These are phyloP conservation scores for Lyophyllum semitale DNA, from an alignment of 768 basidiomycete genomes.

Conservation along the genomic window DNA sequence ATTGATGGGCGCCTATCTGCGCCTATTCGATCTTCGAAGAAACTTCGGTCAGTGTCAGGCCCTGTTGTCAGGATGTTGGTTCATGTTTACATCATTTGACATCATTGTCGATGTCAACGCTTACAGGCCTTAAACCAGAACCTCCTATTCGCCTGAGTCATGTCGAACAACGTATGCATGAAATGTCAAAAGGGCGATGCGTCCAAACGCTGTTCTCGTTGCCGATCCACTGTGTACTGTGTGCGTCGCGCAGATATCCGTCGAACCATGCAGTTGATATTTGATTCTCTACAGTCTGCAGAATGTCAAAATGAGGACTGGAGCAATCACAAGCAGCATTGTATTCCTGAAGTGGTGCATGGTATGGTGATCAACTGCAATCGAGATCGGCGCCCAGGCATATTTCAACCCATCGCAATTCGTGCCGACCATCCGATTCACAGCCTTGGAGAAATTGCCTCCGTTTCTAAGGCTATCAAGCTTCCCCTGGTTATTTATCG, in stretches of 20 bases:
- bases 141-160: not conserved
- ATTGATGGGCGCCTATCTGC: no score
- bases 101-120: not conserved
- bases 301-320: constrained; percentile 9
- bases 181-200: constrained; percentile 1
- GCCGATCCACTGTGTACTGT: constrained; percentile 2
- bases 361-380: constrained; percentile 9
- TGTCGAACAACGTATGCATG: not conserved
- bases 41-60: no score
- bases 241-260: not conserved
- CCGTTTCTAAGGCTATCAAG: constrained; percentile 8
- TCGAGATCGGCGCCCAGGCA: not conserved
- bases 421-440: constrained; percentile 8
- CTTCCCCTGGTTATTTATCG: constrained; percentile 10
- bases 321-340: constrained; percentile 1
- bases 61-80: no score
- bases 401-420: constrained; percentile 7
- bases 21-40: no score
- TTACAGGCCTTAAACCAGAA: not conserved
- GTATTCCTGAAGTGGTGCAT: constrained; percentile 5
- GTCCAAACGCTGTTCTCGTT: constrained; percentile 6
- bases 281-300: not conserved
- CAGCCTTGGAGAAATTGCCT: constrained; percentile 5
- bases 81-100: not conserved
- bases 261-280: not conserved